Evolutionary conservation across 2,329 filamentous ascomycete genomes (phyloP).

Genomic region (Plectosphaerella plurivora): DNA sequence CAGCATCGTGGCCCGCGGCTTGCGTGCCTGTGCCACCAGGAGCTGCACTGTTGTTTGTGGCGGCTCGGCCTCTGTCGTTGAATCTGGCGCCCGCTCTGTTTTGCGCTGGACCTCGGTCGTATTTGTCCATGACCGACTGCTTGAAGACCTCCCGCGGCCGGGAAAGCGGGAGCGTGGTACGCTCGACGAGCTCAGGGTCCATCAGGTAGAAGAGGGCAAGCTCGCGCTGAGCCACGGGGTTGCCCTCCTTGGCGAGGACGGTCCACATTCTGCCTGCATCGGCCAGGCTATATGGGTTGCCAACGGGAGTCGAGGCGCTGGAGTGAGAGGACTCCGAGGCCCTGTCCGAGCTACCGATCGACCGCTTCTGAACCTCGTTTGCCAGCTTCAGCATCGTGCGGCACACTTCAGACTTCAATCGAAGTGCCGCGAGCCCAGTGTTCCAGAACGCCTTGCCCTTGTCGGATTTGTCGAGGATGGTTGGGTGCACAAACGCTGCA

Average conservation of each 20-base stretch:
- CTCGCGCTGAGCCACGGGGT: constrained; percentile 84
- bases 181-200: constrained; percentile 77
- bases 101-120: constrained; percentile 33
- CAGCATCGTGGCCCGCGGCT: constrained; percentile 18
- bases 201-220: constrained; percentile 91
- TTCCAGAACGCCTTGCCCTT: constrained; percentile 83
- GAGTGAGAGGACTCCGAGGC: constrained; percentile 15
- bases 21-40: constrained; percentile 17
- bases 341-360: constrained; percentile 16
- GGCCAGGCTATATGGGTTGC: constrained; percentile 64
- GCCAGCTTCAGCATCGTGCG: constrained; percentile 68
- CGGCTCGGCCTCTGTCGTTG: constrained; percentile 7
- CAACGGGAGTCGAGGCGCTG: constrained; percentile 39
- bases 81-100: constrained; percentile 10
- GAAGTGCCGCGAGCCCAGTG: constrained; percentile 80
- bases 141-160: constrained; percentile 88
- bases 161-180: constrained; percentile 78
- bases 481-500: constrained; percentile 58
- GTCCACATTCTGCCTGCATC: constrained; percentile 88
- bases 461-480: constrained; percentile 57
- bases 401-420: constrained; percentile 82
- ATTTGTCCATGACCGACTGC: constrained; percentile 74
- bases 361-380: constrained; percentile 45
- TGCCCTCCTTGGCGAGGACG: constrained; percentile 89
- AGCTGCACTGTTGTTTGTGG: constrained; percentile 1